Conservation (phyloP, 805 yeast species). For the Wickerhamia fluorescens region DNA sequence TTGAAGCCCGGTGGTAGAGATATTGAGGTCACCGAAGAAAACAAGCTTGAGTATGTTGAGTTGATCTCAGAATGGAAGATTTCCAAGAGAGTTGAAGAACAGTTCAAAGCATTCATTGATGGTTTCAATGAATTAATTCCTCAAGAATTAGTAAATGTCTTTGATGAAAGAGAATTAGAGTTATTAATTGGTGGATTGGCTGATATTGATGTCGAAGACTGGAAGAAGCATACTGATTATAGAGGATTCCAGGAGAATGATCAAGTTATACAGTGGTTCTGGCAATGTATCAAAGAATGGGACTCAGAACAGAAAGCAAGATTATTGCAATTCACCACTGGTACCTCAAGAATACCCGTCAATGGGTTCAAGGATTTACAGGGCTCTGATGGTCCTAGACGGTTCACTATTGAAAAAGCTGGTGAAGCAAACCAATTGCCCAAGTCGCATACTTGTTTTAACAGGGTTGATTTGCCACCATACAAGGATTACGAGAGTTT, state of each 20-base stretch:
- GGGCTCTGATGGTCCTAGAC: conserved; percentile 98
- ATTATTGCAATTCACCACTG: conserved; percentile 93
- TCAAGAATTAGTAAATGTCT: conserved; percentile 91
- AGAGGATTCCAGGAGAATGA: conserved; percentile 96
- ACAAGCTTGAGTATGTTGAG: conserved; percentile 93
- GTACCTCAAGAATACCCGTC: conserved; percentile 98
- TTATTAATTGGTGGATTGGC: conserved; percentile 96
- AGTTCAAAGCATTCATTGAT: conserved; percentile 91
- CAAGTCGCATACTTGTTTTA: conserved; percentile 97
- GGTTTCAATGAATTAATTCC: conserved; percentile 98
- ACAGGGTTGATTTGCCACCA: conserved; percentile 96
- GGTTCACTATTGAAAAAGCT: conserved; percentile 97
- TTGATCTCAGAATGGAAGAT: conserved; percentile 94
- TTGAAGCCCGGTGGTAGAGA: conserved; percentile 83
- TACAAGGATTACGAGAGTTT: conserved; percentile 77
- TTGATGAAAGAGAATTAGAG: conserved; percentile 96
- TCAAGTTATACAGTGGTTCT: conserved; percentile 97
- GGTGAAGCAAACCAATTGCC: conserved; percentile 93
- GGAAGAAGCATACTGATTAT: conserved; percentile 98
- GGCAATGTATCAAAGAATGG: conserved; percentile 92
- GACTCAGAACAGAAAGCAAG: conserved; percentile 96
- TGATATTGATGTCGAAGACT: conserved; percentile 95
- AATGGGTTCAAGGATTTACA: conserved; percentile 98
- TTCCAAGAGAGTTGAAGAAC: conserved; percentile 87
- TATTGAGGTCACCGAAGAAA: conserved; percentile 89